Evolutionary conservation across 2,329 filamentous ascomycete species (phyloP).

Genomic region (Colletotrichum simmondsii): DNA sequence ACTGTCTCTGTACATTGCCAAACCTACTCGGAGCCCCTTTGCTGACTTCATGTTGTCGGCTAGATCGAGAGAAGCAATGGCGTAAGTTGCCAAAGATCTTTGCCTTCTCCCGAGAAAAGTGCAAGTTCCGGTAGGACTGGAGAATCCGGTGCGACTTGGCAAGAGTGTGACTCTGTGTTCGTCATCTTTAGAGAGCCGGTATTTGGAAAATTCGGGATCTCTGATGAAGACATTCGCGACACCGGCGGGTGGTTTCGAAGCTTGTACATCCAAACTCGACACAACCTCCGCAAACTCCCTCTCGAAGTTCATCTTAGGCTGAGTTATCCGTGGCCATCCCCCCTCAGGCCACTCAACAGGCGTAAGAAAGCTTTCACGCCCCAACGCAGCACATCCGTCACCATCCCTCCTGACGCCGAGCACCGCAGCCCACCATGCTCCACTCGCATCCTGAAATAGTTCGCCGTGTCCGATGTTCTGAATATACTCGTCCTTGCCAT

Average conservation of each 20-base stretch:
- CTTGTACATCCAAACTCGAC: not conserved
- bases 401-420: constrained; percentile 25
- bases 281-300: not conserved
- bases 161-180: not conserved
- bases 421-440: constrained; percentile 34
- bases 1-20: not conserved
- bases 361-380: not conserved
- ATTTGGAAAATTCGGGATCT: not conserved
- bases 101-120: not conserved
- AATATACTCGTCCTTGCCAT: constrained; percentile 29
- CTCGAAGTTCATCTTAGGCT: not conserved
- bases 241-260: not conserved
- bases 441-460: constrained; percentile 28
- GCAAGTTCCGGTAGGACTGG: not conserved
- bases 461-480: constrained; percentile 34
- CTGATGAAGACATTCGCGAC: not conserved
- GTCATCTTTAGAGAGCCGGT: not conserved
- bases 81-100: not conserved
- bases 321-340: not conserved
- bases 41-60: not conserved
- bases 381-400: not conserved
- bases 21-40: not conserved
- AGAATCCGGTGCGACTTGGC: not conserved
- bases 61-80: not conserved
- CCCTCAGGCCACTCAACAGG: not conserved